Base-by-base conservation (phyloP, 164 flowering plant genomes). In the Brasenia schreberi region DNA sequence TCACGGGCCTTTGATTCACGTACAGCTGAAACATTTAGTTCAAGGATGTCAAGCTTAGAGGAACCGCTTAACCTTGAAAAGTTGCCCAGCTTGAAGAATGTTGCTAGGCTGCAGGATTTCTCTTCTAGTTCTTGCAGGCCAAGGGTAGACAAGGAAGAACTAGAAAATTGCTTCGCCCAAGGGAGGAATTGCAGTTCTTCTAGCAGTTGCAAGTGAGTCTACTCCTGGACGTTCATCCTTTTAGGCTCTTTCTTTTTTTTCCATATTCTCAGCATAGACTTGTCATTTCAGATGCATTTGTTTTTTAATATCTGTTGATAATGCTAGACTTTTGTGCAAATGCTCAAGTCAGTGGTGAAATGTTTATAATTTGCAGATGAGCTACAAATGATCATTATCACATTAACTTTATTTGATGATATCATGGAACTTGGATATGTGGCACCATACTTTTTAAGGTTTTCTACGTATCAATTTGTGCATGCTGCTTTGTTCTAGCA, bases 31-130 rank as follows among this genome's bases (percentile, higher is more conserved):
- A 18, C 71, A 58, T 71, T 72, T 64, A 44, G 60, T 64, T 67
- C 76, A 65, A 77, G 72, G 39, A 90, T 90, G 96, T 90, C 97
- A n/a, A 90, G 97, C 72, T 81, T 94, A 85, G 90, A 89, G 80
- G 87, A 93, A 75, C 90, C 95, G 4, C 81, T 87, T 65, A 82
- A 87, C 72, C 73, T 89, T 67, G 92, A 90, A 72, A 85, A 84
- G 75, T 70, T 85, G 49, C 87, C 89, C 42, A 83, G 81, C 79
- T 77, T 86, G 87, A 81, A 80, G 70, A 77, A 80, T 63, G 70
- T 86, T 70, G 86, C 85, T 68, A 73, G 85, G 74, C 73, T 86
- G 42, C 84, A 75, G 70, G 80, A 87, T 69, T 90, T 87, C 69
- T 82, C 88, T 27, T 77, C 89, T 42, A 71, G 81, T 82, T 84